Percentiles rank a stretch among this genome's conserved stretches.
These are phyloP conservation scores for Phytophthora ramorum DNA, from an alignment of 352 stramenopile genomes.

Conservation along the genomic window DNA sequence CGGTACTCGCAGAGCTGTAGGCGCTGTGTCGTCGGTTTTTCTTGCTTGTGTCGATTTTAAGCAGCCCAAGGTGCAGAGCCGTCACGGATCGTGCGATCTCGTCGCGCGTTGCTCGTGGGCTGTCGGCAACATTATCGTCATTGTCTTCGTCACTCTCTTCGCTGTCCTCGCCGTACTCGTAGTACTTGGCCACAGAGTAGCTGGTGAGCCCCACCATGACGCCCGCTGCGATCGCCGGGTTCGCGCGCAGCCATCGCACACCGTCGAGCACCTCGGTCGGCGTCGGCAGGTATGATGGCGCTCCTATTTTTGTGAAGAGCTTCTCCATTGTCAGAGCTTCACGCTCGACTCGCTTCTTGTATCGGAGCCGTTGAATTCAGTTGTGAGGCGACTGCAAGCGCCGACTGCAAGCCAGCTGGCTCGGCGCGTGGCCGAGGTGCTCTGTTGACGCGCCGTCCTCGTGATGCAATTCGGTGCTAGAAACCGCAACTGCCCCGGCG, in stretches of 20 bases:
- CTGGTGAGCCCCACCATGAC: constrained; percentile 74
- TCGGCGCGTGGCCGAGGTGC: constrained; percentile 25
- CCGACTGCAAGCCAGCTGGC: constrained; percentile 10
- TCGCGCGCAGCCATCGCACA: constrained; percentile 72
- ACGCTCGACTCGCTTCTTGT: constrained; percentile 9
- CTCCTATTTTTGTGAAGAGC: constrained; percentile 51
- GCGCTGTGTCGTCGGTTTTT: constrained; percentile 30
- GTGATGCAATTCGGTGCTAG: constrained; percentile 28
- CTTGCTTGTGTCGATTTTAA: constrained; percentile 35
- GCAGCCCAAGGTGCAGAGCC: constrained; percentile 49
- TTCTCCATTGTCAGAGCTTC: constrained; percentile 33
- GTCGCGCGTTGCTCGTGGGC: constrained; percentile 33
- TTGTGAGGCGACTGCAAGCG: constrained; percentile 8
- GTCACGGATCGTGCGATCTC: constrained; percentile 64
- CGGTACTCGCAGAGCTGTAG: constrained; percentile 35
- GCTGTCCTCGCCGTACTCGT: constrained; percentile 41
- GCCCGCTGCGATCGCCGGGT: constrained; percentile 65
- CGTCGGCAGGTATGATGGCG: constrained; percentile 71
- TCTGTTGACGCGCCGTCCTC: constrained; percentile 45
- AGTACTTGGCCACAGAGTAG: constrained; percentile 76
- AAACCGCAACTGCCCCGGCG: constrained; percentile 31
- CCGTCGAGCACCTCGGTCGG: constrained; percentile 66
- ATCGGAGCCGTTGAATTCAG: constrained; percentile 33
- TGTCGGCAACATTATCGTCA: constrained; percentile 3
- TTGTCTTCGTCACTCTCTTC: constrained; percentile 42